phyloP scores from a whole-genome alignment of 352 stramenopile genomes.

The Phytopythium kandeliae region DNA sequence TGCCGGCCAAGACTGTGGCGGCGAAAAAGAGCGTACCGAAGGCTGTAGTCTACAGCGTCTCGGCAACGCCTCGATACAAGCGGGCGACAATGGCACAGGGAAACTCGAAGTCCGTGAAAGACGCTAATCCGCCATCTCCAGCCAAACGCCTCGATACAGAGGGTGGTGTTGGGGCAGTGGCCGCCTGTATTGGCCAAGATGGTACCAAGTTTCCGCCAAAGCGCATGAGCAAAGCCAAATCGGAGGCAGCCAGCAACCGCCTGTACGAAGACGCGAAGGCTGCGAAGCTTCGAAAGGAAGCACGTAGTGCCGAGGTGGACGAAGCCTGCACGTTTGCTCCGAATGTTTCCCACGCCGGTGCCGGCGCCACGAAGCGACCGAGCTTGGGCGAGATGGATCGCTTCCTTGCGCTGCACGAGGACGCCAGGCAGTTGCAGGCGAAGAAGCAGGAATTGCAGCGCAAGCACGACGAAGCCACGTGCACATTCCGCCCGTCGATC shows the following conservation, averaged over 20 bases:
- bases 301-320: slow-evolving; percentile 38
- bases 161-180: no score
- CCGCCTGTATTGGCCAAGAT: slow-evolving; percentile 2
- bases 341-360: slow-evolving; percentile 34
- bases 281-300: slow-evolving; percentile 48
- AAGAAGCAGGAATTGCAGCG: slow-evolving; percentile 55
- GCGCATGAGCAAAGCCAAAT: slow-evolving; percentile 43
- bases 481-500: slow-evolving; percentile 65
- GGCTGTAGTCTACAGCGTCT: slow-evolving; percentile 1
- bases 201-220: slow-evolving; percentile 31
- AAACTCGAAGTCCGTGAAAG: neutral
- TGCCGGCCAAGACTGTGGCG: neutral
- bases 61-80: neutral
- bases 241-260: slow-evolving; percentile 47
- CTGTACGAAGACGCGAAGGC: slow-evolving; percentile 62
- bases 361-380: slow-evolving; percentile 22
- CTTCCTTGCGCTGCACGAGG: slow-evolving; percentile 46
- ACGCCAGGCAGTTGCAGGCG: slow-evolving; percentile 41
- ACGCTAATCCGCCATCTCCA: neutral
- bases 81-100: neutral
- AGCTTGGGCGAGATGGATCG: slow-evolving; percentile 19
- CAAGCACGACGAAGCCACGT: slow-evolving; percentile 42
- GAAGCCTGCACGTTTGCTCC: slow-evolving; percentile 54
- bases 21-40: slow-evolving; percentile 4
- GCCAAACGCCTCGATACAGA: neutral